These are phyloP conservation scores for Leucoagaricus sp. DNA, from an alignment of 1,284 basidiomycete genomes.

Conservation along the genomic window DNA sequence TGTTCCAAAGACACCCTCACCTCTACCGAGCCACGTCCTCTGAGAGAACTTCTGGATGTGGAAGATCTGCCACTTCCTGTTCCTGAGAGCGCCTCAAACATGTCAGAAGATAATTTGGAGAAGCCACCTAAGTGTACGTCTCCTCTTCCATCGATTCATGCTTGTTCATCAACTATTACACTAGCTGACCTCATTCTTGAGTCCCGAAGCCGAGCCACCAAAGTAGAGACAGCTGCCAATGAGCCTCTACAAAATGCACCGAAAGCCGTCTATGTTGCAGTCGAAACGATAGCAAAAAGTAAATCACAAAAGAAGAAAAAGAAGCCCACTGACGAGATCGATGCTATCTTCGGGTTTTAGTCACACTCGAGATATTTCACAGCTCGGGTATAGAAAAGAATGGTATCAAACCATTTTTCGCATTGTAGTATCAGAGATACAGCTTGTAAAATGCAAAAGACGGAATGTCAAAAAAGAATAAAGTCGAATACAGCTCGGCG, in stretches of 20 bases:
- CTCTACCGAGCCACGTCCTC: too few species aligned
- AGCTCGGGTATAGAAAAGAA: conserved; percentile 2
- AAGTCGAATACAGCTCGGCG: conserved; percentile 17
- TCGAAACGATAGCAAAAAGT: conserved; percentile 8
- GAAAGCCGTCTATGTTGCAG: neutral
- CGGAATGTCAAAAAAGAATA: conserved; percentile 17
- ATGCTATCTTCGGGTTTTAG: conserved; percentile 65
- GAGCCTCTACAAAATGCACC: neutral
- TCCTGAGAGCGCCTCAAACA: too few species aligned
- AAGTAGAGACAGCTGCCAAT: neutral
- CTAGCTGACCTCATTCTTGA: too few species aligned
- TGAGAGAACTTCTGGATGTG: too few species aligned
- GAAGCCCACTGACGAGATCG: conserved; percentile 57
- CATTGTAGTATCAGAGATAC: conserved; percentile 6
- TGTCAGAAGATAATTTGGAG: too few species aligned
- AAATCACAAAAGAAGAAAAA: conserved; percentile 33
- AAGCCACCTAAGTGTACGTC: too few species aligned
- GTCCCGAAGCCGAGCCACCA: too few species aligned
- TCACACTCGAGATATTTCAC: too few species aligned
- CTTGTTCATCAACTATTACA: too few species aligned
- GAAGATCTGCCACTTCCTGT: too few species aligned
- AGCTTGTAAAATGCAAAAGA: conserved; percentile 3
- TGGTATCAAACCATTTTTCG: conserved; percentile 17
- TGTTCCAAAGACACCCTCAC: too few species aligned
- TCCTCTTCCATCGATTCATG: too few species aligned